Conservation (phyloP, 192 early-diverging fungal species). For the Helicostylum pulchrum region DNA sequence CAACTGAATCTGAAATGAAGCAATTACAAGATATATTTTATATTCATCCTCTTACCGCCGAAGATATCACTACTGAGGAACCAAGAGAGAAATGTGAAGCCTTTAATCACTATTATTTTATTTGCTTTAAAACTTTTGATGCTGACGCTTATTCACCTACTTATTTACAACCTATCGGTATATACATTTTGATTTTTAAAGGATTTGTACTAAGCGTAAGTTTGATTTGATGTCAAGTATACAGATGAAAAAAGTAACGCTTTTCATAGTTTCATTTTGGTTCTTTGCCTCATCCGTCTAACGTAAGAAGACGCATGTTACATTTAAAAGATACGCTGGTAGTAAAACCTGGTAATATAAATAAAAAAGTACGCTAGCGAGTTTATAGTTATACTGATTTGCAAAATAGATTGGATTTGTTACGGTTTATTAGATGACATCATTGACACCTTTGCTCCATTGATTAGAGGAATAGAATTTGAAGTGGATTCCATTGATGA, state of each 20-base stretch:
- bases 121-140: constrained; percentile 81
- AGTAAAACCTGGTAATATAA: constrained; percentile 67
- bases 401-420: constrained; percentile 84
- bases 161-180: constrained; percentile 64
- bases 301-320: constrained; percentile 82
- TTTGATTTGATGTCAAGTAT: background rate
- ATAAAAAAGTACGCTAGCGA: no score
- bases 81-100: constrained; percentile 94
- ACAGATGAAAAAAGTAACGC: background rate
- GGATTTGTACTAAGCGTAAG: constrained; percentile 67
- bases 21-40: constrained; percentile 57
- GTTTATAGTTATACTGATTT: background rate
- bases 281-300: constrained; percentile 73
- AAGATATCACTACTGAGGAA: constrained; percentile 88
- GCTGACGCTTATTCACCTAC: constrained; percentile 55
- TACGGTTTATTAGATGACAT: constrained; percentile 96
- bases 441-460: constrained; percentile 87
- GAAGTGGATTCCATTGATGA: constrained; percentile 97
- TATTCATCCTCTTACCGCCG: constrained; percentile 74
- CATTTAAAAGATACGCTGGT: constrained; percentile 80
- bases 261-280: constrained; percentile 74
- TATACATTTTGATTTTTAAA: constrained; percentile 67
- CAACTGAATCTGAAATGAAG: constrained; percentile 53
- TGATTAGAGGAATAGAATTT: constrained; percentile 83
- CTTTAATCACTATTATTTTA: constrained; percentile 87